Evolutionary conservation across 139 green algal species (phyloP).

Genomic region (Mesotaenium endlicherianum): DNA sequence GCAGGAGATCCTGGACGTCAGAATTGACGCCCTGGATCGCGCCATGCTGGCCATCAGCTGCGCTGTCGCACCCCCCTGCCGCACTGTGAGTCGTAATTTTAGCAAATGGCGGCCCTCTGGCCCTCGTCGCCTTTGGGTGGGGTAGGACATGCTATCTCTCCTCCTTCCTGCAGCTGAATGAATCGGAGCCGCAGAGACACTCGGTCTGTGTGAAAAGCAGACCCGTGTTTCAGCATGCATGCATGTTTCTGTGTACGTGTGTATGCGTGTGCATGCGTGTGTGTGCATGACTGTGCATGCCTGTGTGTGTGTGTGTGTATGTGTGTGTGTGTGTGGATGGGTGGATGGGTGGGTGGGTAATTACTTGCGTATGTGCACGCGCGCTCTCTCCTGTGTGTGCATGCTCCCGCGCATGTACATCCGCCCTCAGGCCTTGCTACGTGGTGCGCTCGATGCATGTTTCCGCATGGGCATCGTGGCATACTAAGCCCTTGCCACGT

Average conservation of each 20-base stretch:
- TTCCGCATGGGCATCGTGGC: not conserved
- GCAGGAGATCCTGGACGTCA: slow-evolving; percentile 25
- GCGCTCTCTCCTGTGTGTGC: too few species aligned
- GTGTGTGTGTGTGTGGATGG: too few species aligned
- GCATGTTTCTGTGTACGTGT: not conserved
- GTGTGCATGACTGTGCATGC: too few species aligned
- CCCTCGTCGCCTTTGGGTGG: not conserved
- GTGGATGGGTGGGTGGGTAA: too few species aligned
- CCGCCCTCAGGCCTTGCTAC: not conserved
- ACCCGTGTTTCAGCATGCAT: not conserved
- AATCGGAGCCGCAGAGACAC: too few species aligned
- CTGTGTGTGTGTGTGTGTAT: too few species aligned
- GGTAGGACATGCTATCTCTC: not conserved
- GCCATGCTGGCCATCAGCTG: slow-evolving; percentile 14
- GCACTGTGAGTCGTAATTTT: slow-evolving; percentile 17
- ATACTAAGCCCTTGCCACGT: not conserved
- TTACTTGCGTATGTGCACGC: too few species aligned
- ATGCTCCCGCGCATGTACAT: too few species aligned
- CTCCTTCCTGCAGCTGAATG: too few species aligned
- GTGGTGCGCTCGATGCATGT: not conserved
- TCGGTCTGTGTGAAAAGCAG: too few species aligned
- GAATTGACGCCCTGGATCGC: not conserved
- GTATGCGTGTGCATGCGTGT: too few species aligned
- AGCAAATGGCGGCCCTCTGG: not conserved
- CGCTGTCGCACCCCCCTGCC: slow-evolving; percentile 24